Evolutionary conservation across 495 filamentous ascomycete genomes (phyloP).

Genomic region (Sordaria brevicollis): DNA sequence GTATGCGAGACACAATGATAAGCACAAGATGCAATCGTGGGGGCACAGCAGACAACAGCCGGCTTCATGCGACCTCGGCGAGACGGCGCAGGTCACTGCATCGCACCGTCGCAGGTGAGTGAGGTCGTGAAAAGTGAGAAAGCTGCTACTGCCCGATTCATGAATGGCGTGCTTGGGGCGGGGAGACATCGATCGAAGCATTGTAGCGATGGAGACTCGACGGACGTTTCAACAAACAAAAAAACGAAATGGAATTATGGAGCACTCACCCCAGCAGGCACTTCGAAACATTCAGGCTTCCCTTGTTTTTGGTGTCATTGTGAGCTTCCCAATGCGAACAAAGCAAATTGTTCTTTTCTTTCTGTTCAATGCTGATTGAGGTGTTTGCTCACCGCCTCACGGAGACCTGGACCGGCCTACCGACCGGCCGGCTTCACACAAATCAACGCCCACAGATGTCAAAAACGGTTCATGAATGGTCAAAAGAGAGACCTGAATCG

Average conservation of each 20-base stretch:
- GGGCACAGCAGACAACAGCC: background rate
- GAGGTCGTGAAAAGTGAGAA: background rate
- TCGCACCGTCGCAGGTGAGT: background rate
- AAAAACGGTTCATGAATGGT: background rate
- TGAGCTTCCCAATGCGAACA: background rate
- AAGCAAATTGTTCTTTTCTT: background rate
- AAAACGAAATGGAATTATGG: background rate
- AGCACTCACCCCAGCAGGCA: background rate
- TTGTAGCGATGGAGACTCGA: background rate
- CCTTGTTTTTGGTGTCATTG: background rate
- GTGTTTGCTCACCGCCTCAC: background rate
- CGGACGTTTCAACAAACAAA: background rate
- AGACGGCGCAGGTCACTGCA: background rate
- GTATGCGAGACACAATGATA: background rate
- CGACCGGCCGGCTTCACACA: background rate
- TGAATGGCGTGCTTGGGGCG: background rate
- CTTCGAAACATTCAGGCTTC: background rate
- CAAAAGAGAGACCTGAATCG: background rate
- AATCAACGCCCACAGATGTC: background rate
- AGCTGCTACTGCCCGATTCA: background rate
- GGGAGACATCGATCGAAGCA: background rate
- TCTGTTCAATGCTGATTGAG: background rate
- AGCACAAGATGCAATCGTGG: background rate
- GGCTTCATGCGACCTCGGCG: background rate
- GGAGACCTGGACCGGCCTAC: background rate